Evolutionary conservation across 2,329 filamentous ascomycete species (phyloP).

Genomic region (Purpureocillium takamizusanense): DNA sequence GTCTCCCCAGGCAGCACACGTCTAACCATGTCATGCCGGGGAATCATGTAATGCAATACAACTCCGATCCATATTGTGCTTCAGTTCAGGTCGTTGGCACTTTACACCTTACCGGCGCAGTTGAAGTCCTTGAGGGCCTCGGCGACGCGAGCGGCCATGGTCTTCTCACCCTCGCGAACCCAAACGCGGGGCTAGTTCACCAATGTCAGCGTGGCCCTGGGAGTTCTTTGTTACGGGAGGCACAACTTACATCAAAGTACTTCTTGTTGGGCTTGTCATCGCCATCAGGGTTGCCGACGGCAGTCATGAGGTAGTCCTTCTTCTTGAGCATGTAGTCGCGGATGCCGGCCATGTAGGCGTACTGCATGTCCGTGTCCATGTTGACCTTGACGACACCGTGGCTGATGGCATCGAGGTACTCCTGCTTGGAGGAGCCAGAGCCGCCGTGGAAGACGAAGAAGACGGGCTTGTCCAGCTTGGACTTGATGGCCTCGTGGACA

Average conservation of each 20-base stretch:
- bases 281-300: conserved; percentile 92
- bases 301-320: conserved; percentile 82
- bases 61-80: too few species aligned
- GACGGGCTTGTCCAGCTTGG: conserved; percentile 78
- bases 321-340: conserved; percentile 91
- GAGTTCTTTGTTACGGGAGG: neutral
- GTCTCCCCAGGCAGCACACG: too few species aligned
- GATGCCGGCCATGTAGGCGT: conserved; percentile 84
- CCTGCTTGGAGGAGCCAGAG: conserved; percentile 81
- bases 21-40: too few species aligned
- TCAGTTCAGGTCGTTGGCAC: neutral
- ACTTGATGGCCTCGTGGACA: conserved; percentile 70
- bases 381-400: conserved; percentile 99
- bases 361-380: conserved; percentile 96
- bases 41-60: too few species aligned
- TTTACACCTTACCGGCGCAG: conserved; percentile 27
- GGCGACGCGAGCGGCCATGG: conserved; percentile 74
- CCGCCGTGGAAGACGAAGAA: conserved; percentile 99
- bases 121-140: conserved; percentile 90
- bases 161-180: conserved; percentile 96
- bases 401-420: conserved; percentile 81
- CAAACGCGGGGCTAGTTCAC: conserved; percentile 68
- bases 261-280: conserved; percentile 99
- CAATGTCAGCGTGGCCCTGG: neutral
- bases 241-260: conserved; percentile 52